Base-by-base conservation (phyloP, 176 grass and related monocot species). In the Carex scoparia region DNA sequence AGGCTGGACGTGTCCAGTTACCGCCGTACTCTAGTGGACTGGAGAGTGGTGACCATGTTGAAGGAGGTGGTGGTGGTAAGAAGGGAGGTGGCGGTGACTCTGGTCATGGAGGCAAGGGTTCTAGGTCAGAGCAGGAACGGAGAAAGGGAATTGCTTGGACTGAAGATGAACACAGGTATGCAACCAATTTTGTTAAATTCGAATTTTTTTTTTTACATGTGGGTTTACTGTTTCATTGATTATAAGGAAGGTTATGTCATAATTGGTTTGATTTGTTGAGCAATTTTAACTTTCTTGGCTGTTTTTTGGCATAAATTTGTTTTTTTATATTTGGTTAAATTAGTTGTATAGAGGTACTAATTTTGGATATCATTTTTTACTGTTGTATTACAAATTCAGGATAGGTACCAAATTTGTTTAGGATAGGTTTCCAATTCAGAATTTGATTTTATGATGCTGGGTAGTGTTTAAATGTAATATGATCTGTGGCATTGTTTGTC, bases 101-200 rank as follows among this genome's bases (percentile, higher is more conserved):
- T 0, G 30, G 32, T 1, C 85, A 90, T 18, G 84, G 81, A 44
- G 90, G 87, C 0, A 95, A 95, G 88, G 86, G 75, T 2, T 89
- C 91, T 10, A 91, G 90, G 86, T 86, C 95, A 2, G 95, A 95
- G 40, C 93, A 95, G 85, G 95, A 95, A 82, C 89, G 95, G 80
- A 80, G 91, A 68, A 98, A 95, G 76, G 95, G 95, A 56, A 93
- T 98, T 71, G 95, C 95, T 37, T 98, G 95, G 95, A 98, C 95
- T 15, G 95, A 98, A 84, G 95, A 98, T 65, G 95, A 98, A 61
- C 95, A 98, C 93, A 98, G 91, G 95, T 98, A 54, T 60, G 5
- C 59, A 80, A 53, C 6, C 2, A 37, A 8, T 78, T 81, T 62
- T 53, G 37, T 28, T 64, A 78, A 51, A 82, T 27, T 68, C 48